Evolutionary conservation across 176 grass and related monocot species (phyloP).

Genomic region (Aechmea fasciata): DNA sequence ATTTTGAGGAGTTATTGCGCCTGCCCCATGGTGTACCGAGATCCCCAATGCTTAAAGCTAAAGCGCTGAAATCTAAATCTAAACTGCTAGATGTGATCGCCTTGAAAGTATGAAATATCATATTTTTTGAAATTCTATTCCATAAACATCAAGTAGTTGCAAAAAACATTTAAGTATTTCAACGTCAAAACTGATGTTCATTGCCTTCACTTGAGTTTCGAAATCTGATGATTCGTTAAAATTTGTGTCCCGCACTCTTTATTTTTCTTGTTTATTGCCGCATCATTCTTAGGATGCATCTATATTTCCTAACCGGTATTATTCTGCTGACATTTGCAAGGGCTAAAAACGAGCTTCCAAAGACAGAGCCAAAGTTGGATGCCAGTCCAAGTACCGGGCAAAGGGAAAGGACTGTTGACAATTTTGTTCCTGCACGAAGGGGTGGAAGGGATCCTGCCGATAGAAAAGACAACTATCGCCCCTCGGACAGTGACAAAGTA

Average conservation of each 20-base stretch:
- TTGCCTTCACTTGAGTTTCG: background rate
- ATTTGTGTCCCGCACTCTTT: background rate
- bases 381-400: constrained; percentile 26
- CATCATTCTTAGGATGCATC: background rate
- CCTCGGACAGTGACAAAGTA: constrained; percentile 13
- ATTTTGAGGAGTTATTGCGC: too few relatives aligned
- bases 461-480: constrained; percentile 43
- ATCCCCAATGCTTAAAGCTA: too few relatives aligned
- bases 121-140: too few relatives aligned
- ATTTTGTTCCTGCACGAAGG: constrained; percentile 43
- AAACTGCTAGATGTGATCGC: too few relatives aligned
- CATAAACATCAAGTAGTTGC: too few relatives aligned
- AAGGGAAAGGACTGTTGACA: constrained; percentile 37
- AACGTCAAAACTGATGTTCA: background rate
- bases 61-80: too few relatives aligned
- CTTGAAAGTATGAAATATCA: too few relatives aligned
- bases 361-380: constrained; percentile 51
- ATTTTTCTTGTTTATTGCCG: background rate
- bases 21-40: too few relatives aligned
- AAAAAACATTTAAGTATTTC: background rate
- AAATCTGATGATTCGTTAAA: background rate
- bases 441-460: constrained; percentile 39
- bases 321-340: constrained; percentile 21
- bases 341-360: constrained; percentile 60
- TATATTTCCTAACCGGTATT: constrained; percentile 5